Conservation (phyloP, 2,329 filamentous ascomycete species). For the Xylariaceae sp. region DNA sequence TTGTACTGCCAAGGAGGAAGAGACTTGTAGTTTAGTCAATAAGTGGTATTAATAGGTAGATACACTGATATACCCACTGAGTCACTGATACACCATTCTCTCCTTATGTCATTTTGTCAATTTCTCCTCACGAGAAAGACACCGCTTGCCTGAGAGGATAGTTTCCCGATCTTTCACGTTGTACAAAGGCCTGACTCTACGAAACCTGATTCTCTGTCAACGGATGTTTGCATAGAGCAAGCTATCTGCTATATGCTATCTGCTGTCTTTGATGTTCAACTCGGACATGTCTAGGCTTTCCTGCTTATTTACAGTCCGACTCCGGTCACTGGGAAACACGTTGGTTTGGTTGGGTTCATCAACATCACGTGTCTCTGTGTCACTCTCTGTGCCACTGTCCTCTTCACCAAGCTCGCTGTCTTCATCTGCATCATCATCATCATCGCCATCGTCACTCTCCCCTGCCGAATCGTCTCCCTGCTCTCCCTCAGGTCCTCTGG, state of each 20-base stretch:
- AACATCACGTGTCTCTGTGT: slow-evolving; percentile 25
- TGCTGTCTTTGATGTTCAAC: slow-evolving; percentile 23
- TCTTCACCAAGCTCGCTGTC: slow-evolving; percentile 25
- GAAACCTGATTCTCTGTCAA: no score
- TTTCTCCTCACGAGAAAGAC: no score
- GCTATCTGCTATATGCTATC: slow-evolving; percentile 17
- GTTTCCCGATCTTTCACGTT: no score
- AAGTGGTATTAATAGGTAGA: slow-evolving; percentile 25
- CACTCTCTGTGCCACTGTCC: slow-evolving; percentile 30
- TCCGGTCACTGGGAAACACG: not conserved
- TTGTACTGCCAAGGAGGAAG: slow-evolving; percentile 21
- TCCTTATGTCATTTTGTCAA: no score
- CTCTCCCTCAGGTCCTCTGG: slow-evolving; percentile 35
- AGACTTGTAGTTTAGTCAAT: slow-evolving; percentile 26
- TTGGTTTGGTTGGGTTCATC: slow-evolving; percentile 4
- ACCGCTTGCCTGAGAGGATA: no score
- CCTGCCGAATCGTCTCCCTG: slow-evolving; percentile 33
- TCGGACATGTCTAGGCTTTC: slow-evolving; percentile 18
- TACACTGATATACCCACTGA: slow-evolving; percentile 12
- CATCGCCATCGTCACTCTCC: slow-evolving; percentile 31
- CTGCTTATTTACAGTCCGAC: not conserved
- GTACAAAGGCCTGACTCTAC: no score
- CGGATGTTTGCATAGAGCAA: no score
- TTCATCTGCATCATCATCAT: slow-evolving; percentile 29
- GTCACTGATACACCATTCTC: no score